Evolutionary conservation across 768 basidiomycete species (phyloP).

Genomic region (Lentinula aciculospora): DNA sequence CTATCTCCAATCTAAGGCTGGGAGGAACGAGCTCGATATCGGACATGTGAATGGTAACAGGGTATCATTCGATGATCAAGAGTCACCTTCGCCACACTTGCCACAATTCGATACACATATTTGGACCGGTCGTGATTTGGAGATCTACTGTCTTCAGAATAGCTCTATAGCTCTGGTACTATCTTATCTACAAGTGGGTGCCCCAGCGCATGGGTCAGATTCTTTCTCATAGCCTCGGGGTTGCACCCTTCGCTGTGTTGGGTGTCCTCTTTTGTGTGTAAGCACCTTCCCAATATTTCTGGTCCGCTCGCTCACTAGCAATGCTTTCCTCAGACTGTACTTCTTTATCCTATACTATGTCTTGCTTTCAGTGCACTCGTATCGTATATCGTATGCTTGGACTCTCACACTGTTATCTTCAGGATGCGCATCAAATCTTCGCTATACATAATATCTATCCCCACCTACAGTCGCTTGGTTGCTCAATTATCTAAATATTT

Average conservation of each 20-base stretch:
- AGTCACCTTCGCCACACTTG: constrained; percentile 21
- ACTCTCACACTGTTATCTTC: not conserved
- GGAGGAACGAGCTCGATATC: constrained; percentile 58
- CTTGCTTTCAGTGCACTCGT: constrained; percentile 1
- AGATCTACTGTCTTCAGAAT: constrained; percentile 84
- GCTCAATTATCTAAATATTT: not conserved
- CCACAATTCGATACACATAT: constrained; percentile 39
- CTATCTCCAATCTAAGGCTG: constrained; percentile 59
- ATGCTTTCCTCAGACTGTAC: not conserved
- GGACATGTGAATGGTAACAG: constrained; percentile 16
- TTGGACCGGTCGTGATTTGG: constrained; percentile 82
- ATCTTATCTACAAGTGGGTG: constrained; percentile 50
- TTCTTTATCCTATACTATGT: not conserved
- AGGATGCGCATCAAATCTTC: not conserved
- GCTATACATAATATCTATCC: not conserved
- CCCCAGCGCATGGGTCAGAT: constrained; percentile 30
- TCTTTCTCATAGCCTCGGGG: constrained; percentile 12
- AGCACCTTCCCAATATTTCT: not conserved
- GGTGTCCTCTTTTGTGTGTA: not conserved
- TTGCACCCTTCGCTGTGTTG: constrained; percentile 10
- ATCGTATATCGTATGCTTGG: not conserved
- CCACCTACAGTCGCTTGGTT: not conserved
- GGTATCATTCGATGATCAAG: constrained; percentile 11
- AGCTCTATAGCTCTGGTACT: constrained; percentile 77
- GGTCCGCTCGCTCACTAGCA: not conserved